Base-by-base conservation (phyloP, 208 protist species). In the Histomonas meleagridis region DNA sequence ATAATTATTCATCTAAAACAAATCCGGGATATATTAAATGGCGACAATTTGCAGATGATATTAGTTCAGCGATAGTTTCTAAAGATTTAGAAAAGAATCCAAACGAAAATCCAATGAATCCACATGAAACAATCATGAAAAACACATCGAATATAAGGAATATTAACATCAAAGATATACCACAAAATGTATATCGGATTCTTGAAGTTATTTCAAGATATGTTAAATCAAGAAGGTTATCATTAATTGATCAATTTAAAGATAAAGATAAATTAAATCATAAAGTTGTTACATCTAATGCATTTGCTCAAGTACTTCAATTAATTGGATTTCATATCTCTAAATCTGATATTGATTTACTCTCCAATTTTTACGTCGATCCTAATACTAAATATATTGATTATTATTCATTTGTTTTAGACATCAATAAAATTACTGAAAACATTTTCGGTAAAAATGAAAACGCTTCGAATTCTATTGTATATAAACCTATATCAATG, bases 171-270 rank as follows among this genome's bases (percentile, higher is more conserved):
- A 51, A 86, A n/a, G n/a, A n/a, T n/a, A n/a, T n/a, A n/a, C n/a
- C n/a, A n/a, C n/a, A n/a, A n/a, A n/a, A n/a, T n/a, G 46, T 86
- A 14, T 32, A 51, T 16, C 23, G 14, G 0, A 51, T 86, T 55
- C 40, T 86, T 38, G 46, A 86, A 32, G 35, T 51, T n/a, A 86
- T 86, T 18, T 26, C 76, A 1, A 32, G 46, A n/a, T 86, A 40
- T 46, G 76, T 86, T 12, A 86, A 48, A 86, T 51, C 18, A 48
- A 7, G 43, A 0, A 9, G 76, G 2, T 43, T 86, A 16, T 28
- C 40, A 18, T 55, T 86, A 28, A 86, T 86, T 14, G 76, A 86
- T 18, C 76, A 86, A 55, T 86, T 86, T 49, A 86, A 86, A 55
- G 76, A 86, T 55, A 51, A 51, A 43, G 76, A 86, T 46, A 55